These are phyloP conservation scores for Xylariaceae sp. DNA, from an alignment of 2,329 filamentous ascomycete genomes.

Conservation along the genomic window DNA sequence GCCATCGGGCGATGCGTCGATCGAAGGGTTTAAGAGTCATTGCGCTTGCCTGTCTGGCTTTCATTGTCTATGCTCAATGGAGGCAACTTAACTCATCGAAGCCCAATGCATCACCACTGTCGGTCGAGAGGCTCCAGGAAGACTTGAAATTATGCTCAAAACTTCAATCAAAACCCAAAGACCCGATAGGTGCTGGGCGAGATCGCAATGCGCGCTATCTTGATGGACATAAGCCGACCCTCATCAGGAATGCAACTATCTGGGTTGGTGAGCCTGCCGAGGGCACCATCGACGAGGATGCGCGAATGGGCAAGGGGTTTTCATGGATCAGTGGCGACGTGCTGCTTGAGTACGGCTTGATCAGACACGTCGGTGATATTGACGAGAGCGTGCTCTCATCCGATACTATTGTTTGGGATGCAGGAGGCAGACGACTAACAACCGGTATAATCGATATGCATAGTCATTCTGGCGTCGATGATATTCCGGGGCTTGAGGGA, in stretches of 20 bases:
- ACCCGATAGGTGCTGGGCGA: conserved; percentile 53
- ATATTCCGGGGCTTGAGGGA: conserved; percentile 52
- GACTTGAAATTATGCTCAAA: conserved; percentile 54
- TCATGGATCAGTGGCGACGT: conserved; percentile 59
- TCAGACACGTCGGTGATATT: conserved; percentile 45
- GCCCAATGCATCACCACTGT: conserved; percentile 35
- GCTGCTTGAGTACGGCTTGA: conserved; percentile 57
- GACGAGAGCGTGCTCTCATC: conserved; percentile 37
- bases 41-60: conserved; percentile 44
- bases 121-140: conserved; percentile 47
- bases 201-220: conserved; percentile 58
- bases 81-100: conserved; percentile 32
- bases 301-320: conserved; percentile 55
- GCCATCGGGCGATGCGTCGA: conserved; percentile 36
- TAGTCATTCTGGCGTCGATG: conserved; percentile 58
- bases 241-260: conserved; percentile 63
- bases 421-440: conserved; percentile 58
- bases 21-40: conserved; percentile 42
- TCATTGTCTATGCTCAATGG: conserved; percentile 50
- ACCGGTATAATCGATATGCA: conserved; percentile 70
- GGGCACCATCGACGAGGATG: conserved; percentile 51
- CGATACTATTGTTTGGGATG: conserved; percentile 52
- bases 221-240: conserved; percentile 53
- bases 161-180: conserved; percentile 50
- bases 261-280: conserved; percentile 60